phyloP scores from a whole-genome alignment of 441 rosid species.

The Mallotus repandus region DNA sequence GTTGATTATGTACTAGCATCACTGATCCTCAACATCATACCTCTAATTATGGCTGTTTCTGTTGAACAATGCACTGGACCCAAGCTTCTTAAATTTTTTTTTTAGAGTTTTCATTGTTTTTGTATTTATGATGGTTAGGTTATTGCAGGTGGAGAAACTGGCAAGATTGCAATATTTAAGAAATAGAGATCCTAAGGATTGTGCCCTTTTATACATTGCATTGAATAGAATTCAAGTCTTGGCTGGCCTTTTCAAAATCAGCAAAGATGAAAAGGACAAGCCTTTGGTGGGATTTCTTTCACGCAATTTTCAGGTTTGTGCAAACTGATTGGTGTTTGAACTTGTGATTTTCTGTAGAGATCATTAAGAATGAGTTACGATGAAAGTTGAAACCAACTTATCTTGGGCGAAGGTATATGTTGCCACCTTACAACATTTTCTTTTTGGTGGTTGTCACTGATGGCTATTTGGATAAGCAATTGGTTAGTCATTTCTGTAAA shows the following conservation, averaged over 20 bases:
- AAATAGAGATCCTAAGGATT: slow-evolving; percentile 89
- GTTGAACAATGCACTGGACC: background rate
- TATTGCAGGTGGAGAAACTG: slow-evolving; percentile 81
- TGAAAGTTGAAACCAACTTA: background rate
- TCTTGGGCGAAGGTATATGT: background rate
- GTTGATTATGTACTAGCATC: background rate
- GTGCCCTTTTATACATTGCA: slow-evolving; percentile 85
- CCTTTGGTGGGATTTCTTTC: slow-evolving; percentile 91
- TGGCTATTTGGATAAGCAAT: slow-evolving; percentile 6
- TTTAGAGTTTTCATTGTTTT: background rate
- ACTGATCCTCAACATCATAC: background rate
- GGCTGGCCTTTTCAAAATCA: slow-evolving; percentile 93
- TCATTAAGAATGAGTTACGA: slow-evolving; percentile 11
- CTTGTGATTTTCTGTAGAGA: slow-evolving; percentile 16
- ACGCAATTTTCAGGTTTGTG: slow-evolving; percentile 89
- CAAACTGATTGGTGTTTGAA: slow-evolving; percentile 15
- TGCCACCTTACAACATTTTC: background rate
- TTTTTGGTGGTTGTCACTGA: background rate
- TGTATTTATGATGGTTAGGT: slow-evolving; percentile 27
- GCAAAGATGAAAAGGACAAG: slow-evolving; percentile 91
- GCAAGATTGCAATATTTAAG: slow-evolving; percentile 79
- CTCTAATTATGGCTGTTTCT: background rate
- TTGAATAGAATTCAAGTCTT: slow-evolving; percentile 88
- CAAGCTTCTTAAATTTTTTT: background rate
- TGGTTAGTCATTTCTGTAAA: background rate